Percentiles rank a stretch among this genome's conserved stretches.
phyloP scores from a whole-genome alignment of 441 rosid species.

The Aleurites moluccanus region DNA sequence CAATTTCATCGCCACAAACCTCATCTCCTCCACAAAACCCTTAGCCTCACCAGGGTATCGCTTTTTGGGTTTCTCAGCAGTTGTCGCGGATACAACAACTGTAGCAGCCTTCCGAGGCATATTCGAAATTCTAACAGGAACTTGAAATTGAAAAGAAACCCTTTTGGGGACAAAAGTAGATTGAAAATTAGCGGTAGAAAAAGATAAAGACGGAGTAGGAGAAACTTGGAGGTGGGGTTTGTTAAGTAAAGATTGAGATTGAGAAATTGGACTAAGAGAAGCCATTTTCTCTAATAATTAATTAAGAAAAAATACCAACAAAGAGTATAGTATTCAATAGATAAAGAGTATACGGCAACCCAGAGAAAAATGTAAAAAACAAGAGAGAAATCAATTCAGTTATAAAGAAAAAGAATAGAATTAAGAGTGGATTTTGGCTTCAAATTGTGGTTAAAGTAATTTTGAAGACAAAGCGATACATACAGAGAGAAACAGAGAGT shows the following conservation, averaged over 20 bases:
- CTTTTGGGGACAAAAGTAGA: slow-evolving; percentile 35
- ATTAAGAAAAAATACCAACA: neutral
- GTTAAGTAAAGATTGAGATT: slow-evolving; percentile 42
- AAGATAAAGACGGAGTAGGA: slow-evolving; percentile 9
- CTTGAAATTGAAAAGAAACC: slow-evolving; percentile 21
- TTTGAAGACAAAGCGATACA: slow-evolving; percentile 50
- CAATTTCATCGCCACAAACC: slow-evolving; percentile 88
- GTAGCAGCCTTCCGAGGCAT: slow-evolving; percentile 41
- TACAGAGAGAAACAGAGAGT: neutral
- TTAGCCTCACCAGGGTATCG: slow-evolving; percentile 85
- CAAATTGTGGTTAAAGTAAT: slow-evolving; percentile 32
- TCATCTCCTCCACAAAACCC: slow-evolving; percentile 98
- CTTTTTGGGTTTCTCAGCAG: slow-evolving; percentile 68
- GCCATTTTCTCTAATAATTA: slow-evolving; percentile 46
- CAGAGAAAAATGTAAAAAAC: neutral
- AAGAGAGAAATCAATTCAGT: neutral
- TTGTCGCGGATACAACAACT: slow-evolving; percentile 47
- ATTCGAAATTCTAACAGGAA: slow-evolving; percentile 19
- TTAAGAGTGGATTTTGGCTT: slow-evolving; percentile 22
- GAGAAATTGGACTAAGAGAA: slow-evolving; percentile 52
- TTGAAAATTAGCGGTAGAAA: slow-evolving; percentile 23
- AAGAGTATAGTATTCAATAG: neutral
- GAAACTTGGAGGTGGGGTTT: slow-evolving; percentile 34
- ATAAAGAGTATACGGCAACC: slow-evolving; percentile 36
- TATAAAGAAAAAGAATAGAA: no score